These are phyloP conservation scores for Populus hybrid DNA, from an alignment of 441 rosid genomes.

Conservation along the genomic window DNA sequence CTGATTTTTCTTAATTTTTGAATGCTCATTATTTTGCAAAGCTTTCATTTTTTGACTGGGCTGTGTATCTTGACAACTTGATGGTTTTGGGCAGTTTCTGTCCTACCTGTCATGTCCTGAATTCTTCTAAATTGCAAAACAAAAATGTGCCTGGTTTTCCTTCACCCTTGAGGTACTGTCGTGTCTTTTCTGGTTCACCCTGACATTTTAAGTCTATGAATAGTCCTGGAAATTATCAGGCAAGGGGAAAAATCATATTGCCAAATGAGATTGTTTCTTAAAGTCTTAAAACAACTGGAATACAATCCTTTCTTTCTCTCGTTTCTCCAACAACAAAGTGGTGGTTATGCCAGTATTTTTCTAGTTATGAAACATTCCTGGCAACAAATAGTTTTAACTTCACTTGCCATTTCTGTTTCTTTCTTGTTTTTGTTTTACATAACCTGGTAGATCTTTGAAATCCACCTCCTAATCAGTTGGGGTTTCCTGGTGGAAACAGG, in stretches of 20 bases:
- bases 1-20: background rate
- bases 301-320: background rate
- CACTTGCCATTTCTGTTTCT: background rate
- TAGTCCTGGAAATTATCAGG: background rate
- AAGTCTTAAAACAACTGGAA: background rate
- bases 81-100: background rate
- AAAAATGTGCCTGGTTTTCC: background rate
- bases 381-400: background rate
- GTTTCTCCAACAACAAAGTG: background rate
- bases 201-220: background rate
- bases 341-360: background rate
- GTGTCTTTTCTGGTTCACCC: background rate
- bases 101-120: background rate
- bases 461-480: background rate
- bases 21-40: background rate
- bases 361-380: background rate
- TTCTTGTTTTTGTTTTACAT: background rate
- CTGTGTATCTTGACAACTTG: background rate
- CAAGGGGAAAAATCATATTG: background rate
- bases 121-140: background rate
- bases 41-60: background rate
- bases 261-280: background rate
- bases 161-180: background rate
- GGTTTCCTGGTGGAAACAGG: slow-evolving; percentile 36
- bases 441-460: background rate